A percentile compares a stretch with the other conserved stretches of the same genome.
These are phyloP conservation scores for Trichoderma semiorbis DNA, from an alignment of 2,329 filamentous ascomycete species.

Conservation along the genomic window DNA sequence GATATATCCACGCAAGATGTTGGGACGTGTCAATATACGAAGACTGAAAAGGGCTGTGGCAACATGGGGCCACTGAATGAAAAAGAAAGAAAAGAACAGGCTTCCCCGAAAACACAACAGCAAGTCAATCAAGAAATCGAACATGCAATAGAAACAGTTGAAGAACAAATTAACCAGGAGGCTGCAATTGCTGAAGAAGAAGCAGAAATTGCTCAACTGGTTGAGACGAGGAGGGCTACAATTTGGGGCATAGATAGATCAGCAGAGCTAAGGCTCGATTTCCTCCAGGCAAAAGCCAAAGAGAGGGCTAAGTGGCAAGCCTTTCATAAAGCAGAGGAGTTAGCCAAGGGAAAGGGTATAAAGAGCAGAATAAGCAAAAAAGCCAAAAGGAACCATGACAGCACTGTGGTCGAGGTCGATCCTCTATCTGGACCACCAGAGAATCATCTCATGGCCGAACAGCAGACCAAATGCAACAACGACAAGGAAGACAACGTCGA, in stretches of 20 bases:
- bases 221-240: conserved; percentile 42
- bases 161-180: background rate
- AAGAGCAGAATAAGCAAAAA: conserved; percentile 38
- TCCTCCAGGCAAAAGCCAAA: background rate
- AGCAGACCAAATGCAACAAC: background rate
- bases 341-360: conserved; percentile 28
- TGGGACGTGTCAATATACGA: background rate
- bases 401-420: background rate
- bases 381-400: conserved; percentile 23
- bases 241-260: conserved; percentile 28
- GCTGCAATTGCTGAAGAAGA: conserved; percentile 29
- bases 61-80: background rate
- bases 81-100: conserved; percentile 22
- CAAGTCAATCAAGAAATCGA: background rate
- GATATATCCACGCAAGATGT: background rate
- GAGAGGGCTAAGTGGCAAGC: conserved; percentile 1
- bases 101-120: conserved; percentile 18
- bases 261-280: background rate
- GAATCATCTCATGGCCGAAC: background rate
- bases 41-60: background rate
- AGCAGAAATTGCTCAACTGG: conserved; percentile 39
- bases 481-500: background rate
- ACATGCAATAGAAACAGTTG: background rate
- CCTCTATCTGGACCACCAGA: background rate
- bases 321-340: conserved; percentile 30